Base-by-base conservation (phyloP, 352 stramenopile genomes). In the Phytopythium helicoides region DNA sequence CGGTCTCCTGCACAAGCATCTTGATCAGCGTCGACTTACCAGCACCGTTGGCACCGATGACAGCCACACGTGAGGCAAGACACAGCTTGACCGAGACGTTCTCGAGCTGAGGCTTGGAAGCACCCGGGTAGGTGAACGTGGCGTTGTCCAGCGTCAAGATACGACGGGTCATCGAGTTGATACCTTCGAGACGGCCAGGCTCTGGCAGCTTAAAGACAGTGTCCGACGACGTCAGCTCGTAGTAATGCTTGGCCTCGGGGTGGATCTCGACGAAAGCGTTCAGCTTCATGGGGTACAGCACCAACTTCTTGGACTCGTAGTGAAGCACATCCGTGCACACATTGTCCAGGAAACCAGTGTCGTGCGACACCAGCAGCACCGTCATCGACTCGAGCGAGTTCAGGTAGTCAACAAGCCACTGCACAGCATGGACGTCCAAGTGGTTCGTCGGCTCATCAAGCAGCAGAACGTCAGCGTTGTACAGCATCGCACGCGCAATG, bases 1-100 rank as follows among this genome's bases (percentile, higher is more conserved):
- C 85, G 53, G 68, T 96, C 74, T 92, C 77, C 59, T 86, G 74
- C 36, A 86, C 72, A 28, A 89, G 56, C 70, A 98, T 88, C 87
- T 99, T 99, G 71, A 99, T 99, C 64, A 99, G 94, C 48, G 96
- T 99, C 54, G 90, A 98, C 73, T 99, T 99, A 57, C 96, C 96
- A 34, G 95, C 96, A 54, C 96, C 96, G 63, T 99, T 99, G 40
- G 92, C 90, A 57, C 96, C 95, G 42, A 99, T 96, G 56, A 97
- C 97, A 19, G 94, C 96, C 31, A 99, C 89, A 72, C 96, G 94
- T 49, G 95, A 98, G 15, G 87, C 95, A 34, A 98, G 76, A 18
- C 92, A 98, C 25, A 98, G 82, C 68, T 98, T 96, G 10, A 98
- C 74, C 38, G 80, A 92, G 54, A 98, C 97, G 60, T 98, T 79